Base-by-base conservation (phyloP, 495 filamentous ascomycete species). In the Penicillium paxilli region DNA sequence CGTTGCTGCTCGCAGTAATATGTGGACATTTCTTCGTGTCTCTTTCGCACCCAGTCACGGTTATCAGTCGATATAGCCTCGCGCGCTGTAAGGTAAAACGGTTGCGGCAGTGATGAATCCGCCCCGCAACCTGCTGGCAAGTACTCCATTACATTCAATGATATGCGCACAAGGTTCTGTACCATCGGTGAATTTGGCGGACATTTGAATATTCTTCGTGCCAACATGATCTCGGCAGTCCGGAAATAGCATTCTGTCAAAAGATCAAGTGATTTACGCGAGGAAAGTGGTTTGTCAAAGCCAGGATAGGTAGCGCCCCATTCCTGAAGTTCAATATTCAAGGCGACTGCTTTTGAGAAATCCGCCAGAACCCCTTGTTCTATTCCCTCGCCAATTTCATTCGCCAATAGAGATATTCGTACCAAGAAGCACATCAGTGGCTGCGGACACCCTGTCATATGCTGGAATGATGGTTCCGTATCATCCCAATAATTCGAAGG, bases 401-500 rank as follows among this genome's bases (percentile, higher is more conserved):
- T 65, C n/a, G 64, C 62, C 8, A 67, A 35, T 30, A 65, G 62
- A 0, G 62, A 49, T 9, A 65, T 60, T 23, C 57, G 28, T 5
- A 63, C 64, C 0, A 67, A 30, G 26, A 63, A 63, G 32, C 64
- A 67, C 62, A 67, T 65, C 4, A 67, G 41, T 11, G 64, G 64
- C 49, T 67, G 64, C 10, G 62, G 64, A 51, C 62, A 67, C 4
- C 64, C 64, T 3, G 64, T 67, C 64, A 65, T 67, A 24, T 65
- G 58, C 47, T 65, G 58, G 33, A 67, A 67, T 3, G 64, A 67
- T 5, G 64, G 64, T 54, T 65, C 62, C 2, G 62, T 56, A 2
- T 37, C 25, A 25, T 67, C 64, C 64, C 64, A 67, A 25, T 38
- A 51, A 23, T 46, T 37, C 6, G 54, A 54, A 0, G 64, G 64